phyloP scores from a whole-genome alignment of 148 eudicot genomes.

The Drosera capensis region DNA sequence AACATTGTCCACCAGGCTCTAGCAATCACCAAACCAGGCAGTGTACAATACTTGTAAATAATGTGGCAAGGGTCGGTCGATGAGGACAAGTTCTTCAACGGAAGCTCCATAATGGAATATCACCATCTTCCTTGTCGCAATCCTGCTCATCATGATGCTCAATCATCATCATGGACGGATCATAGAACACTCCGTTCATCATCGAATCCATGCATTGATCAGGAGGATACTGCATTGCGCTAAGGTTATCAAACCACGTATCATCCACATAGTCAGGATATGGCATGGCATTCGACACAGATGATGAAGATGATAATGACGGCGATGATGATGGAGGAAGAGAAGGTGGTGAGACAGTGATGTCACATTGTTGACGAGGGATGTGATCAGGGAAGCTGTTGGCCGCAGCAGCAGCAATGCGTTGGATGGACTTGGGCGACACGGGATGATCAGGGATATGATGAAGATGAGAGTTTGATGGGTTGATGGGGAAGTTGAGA shows the following conservation, averaged over 20 bases:
- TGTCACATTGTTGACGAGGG: background rate
- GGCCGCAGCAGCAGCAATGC: slow-evolving; percentile 45
- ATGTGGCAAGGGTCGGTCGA: background rate
- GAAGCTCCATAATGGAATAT: slow-evolving; percentile 67
- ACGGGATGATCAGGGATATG: slow-evolving; percentile 7
- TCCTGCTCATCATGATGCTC: slow-evolving; percentile 23
- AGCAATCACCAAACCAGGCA: background rate
- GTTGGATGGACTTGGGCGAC: slow-evolving; percentile 70
- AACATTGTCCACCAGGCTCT: too few relatives aligned
- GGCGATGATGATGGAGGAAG: background rate
- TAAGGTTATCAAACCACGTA: slow-evolving; percentile 38
- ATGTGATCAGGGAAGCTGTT: slow-evolving; percentile 5
- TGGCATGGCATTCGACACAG: slow-evolving; percentile 9
- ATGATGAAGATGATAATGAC: slow-evolving; percentile 6
- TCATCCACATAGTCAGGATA: slow-evolving; percentile 1
- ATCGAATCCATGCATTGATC: slow-evolving; percentile 29
- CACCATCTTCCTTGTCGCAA: slow-evolving; percentile 44
- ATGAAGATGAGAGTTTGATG: background rate
- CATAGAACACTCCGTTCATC: slow-evolving; percentile 30
- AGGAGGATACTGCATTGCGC: slow-evolving; percentile 27
- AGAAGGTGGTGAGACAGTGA: background rate
- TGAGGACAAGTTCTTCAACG: slow-evolving; percentile 14
- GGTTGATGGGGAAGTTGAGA: slow-evolving; percentile 48
- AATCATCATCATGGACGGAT: slow-evolving; percentile 14
- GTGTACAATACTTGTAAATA: background rate